Conservation (phyloP, 2,329 filamentous ascomycete species). For the Diplodia intermedia region DNA sequence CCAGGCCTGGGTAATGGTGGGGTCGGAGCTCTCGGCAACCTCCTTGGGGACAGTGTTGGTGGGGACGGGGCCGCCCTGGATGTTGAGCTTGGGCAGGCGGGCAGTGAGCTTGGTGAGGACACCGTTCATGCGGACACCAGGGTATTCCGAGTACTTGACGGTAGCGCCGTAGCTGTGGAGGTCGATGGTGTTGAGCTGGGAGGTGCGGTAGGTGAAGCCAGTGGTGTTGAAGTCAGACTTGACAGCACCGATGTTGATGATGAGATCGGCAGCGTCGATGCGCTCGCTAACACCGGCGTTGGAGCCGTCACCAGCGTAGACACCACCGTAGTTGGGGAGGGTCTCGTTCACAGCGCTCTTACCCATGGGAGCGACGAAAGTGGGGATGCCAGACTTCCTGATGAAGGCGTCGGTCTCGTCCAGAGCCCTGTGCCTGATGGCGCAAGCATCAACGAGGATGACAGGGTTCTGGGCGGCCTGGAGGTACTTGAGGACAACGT, state of each 20-base stretch:
- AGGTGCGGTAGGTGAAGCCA: constrained; percentile 81
- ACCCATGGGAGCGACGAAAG: constrained; percentile 90
- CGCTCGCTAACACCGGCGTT: constrained; percentile 68
- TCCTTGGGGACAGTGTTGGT: constrained; percentile 57
- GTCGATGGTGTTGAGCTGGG: constrained; percentile 78
- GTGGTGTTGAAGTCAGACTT: constrained; percentile 84
- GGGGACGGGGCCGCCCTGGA: constrained; percentile 60
- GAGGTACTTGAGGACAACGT: constrained; percentile 76
- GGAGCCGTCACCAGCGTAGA: constrained; percentile 82
- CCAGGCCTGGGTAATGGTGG: constrained; percentile 71
- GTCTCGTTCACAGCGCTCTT: constrained; percentile 83
- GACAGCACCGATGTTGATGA: constrained; percentile 72
- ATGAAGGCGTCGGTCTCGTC: constrained; percentile 76
- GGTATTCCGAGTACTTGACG: constrained; percentile 80
- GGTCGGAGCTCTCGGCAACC: constrained; percentile 42
- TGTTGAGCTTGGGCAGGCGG: constrained; percentile 63
- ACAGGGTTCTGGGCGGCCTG: constrained; percentile 75
- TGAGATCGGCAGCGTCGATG: constrained; percentile 73
- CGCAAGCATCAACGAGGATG: constrained; percentile 83
- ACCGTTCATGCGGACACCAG: constrained; percentile 76
- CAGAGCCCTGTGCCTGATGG: constrained; percentile 76
- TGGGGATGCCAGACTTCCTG: constrained; percentile 75
- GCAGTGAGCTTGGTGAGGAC: constrained; percentile 75
- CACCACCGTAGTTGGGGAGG: constrained; percentile 77
- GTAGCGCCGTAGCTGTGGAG: constrained; percentile 77